Evolutionary conservation across 768 basidiomycete genomes (phyloP).

Genomic region (Paxillus ammoniavirescens): DNA sequence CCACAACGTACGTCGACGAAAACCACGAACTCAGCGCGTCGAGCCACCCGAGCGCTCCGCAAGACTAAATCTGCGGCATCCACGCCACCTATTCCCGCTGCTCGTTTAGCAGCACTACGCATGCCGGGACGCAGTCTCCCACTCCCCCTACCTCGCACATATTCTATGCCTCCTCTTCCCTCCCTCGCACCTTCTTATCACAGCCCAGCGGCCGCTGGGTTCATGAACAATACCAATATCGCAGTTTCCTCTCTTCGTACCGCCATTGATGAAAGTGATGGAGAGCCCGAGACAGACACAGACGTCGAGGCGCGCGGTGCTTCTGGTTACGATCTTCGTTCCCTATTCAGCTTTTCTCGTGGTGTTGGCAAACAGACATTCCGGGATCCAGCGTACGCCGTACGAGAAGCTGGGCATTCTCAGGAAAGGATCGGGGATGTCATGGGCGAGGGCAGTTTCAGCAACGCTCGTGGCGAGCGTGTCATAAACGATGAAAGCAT

Average conservation of each 20-base stretch:
- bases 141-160: slow-evolving; percentile 31
- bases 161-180: slow-evolving; percentile 31
- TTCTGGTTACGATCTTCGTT: slow-evolving; percentile 25
- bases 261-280: slow-evolving; percentile 35
- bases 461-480: slow-evolving; percentile 13
- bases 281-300: slow-evolving; percentile 32
- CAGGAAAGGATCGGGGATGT: slow-evolving; percentile 23
- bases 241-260: slow-evolving; percentile 36
- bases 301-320: slow-evolving; percentile 26
- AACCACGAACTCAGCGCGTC: slow-evolving; percentile 18
- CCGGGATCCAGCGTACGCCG: slow-evolving; percentile 23
- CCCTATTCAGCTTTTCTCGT: slow-evolving; percentile 33
- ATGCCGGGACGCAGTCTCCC: slow-evolving; percentile 29
- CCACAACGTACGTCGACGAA: slow-evolving; percentile 26
- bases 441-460: slow-evolving; percentile 10
- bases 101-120: slow-evolving; percentile 33
- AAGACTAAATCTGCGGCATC: slow-evolving; percentile 36
- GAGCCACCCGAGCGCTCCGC: slow-evolving; percentile 30
- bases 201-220: slow-evolving; percentile 23
- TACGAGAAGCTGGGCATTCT: slow-evolving; percentile 18
- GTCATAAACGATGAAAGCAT: slow-evolving; percentile 1
- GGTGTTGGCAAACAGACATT: slow-evolving; percentile 27
- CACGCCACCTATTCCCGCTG: slow-evolving; percentile 32
- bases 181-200: slow-evolving; percentile 29
- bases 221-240: slow-evolving; percentile 35